Evolutionary conservation across 352 stramenopile species (phyloP), one percentile per base, ranked within the genome.

Genomic region (Pythium oligandrum): DNA sequence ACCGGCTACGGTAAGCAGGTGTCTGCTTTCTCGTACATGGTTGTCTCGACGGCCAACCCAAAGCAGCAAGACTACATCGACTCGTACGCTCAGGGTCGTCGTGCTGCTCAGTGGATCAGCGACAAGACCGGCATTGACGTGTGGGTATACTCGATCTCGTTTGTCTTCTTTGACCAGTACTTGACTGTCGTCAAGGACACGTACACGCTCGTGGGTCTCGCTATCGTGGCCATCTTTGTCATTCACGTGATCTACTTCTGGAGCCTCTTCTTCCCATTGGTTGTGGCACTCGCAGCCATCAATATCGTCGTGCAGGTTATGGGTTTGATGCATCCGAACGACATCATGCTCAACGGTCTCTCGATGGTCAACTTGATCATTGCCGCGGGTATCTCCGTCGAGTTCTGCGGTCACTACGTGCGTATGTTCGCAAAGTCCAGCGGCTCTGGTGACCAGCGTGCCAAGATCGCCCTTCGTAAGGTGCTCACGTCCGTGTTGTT

Each of bases 291-390:
- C 9, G 55, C 71, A 2, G 70, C 67, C 0, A 60, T 65, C n/a
- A 75, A 73, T 48, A 78, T 83, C 31, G 73, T 80, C 30, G 38
- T 88, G 17, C 66, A 80, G 44, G 77, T 88, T 40, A 76, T 80
- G 58, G 80, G 75, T 26, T 34, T 86, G 12, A 87, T 88, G 80
- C 53, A 70, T 40, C 71, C 70, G 8, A 68, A 79, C 53, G 67
- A 59, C n/a, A 82, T 88, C 10, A 63, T 79, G 40, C 57, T 96
- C 3, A 96, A 95, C 56, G 84, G 82, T 5, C 71, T 96, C 10
- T 88, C 81, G 34, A 76, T 93, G 32, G 78, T 93, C 38, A 86
- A 93, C 62, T 64, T 95, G 11, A 71, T 91, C 33, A 77, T 88
- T 44, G 83, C 76, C 31, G 59, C 86, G 6, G 83, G 73, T 3